Conservation (phyloP, 2,329 filamentous ascomycete genomes). For the Xylariales sp. region DNA sequence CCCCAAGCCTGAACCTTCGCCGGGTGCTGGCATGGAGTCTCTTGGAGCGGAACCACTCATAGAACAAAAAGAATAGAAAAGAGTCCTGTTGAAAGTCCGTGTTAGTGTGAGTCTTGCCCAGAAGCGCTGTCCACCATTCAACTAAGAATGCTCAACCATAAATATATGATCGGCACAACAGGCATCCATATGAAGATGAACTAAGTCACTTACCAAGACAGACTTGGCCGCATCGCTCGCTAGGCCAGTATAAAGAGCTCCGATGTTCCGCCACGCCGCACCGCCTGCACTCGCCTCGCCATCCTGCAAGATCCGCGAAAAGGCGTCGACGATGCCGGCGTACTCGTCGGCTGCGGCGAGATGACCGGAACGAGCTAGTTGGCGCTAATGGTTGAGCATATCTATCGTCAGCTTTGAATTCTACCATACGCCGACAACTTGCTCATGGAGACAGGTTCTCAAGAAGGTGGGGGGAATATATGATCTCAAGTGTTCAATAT, state of each 20-base stretch:
- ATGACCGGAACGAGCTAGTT: slow-evolving; percentile 11
- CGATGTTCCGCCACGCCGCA: slow-evolving; percentile 60
- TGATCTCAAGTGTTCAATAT: too few species aligned
- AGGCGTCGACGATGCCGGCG: slow-evolving; percentile 62
- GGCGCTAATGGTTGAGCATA: slow-evolving; percentile 7
- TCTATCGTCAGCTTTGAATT: neutral
- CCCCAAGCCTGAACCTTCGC: slow-evolving; percentile 38
- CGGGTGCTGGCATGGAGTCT: slow-evolving; percentile 12
- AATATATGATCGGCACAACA: too few species aligned
- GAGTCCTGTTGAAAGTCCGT: too few species aligned
- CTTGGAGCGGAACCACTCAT: slow-evolving; percentile 47
- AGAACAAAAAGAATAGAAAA: slow-evolving; percentile 83
- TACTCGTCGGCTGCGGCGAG: slow-evolving; percentile 41
- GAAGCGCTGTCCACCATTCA: too few species aligned
- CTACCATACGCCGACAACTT: neutral
- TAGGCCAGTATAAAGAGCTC: slow-evolving; percentile 58
- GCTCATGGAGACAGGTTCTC: neutral
- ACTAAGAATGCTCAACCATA: too few species aligned
- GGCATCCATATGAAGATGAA: neutral
- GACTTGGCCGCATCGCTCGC: slow-evolving; percentile 58
- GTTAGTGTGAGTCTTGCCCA: too few species aligned
- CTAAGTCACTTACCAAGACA: slow-evolving; percentile 48
- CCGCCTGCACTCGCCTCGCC: slow-evolving; percentile 6
- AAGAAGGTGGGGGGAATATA: too few species aligned
- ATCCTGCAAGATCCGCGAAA: slow-evolving; percentile 59